Evolutionary conservation across 495 filamentous ascomycete genomes (phyloP).

Genomic region (Hypoxylon crocopeplum): DNA sequence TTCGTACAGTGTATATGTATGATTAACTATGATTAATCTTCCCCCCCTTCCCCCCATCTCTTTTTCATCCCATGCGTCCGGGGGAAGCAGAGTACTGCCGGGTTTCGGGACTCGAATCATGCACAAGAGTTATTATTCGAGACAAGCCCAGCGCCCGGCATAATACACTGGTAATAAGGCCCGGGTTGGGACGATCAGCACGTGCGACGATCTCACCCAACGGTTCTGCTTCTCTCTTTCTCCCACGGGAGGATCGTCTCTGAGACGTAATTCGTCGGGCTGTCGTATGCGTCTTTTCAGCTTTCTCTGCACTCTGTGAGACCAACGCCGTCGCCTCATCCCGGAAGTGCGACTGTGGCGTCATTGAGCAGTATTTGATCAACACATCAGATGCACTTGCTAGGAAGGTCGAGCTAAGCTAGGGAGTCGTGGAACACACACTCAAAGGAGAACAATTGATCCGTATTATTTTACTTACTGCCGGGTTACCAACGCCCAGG

Average conservation of each 20-base stretch:
- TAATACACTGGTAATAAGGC: slow-evolving; percentile 37
- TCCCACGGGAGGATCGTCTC: slow-evolving; percentile 20
- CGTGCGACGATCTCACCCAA: slow-evolving; percentile 38
- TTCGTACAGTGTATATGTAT: slow-evolving; percentile 26
- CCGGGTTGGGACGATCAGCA: slow-evolving; percentile 39
- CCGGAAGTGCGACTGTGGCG: slow-evolving; percentile 28
- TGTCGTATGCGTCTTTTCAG: slow-evolving; percentile 29
- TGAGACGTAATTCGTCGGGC: slow-evolving; percentile 26
- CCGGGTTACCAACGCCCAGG: neutral
- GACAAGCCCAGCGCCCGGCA: slow-evolving; percentile 28
- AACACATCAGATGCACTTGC: slow-evolving; percentile 18
- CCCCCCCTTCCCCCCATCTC: too few species aligned
- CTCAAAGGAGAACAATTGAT: too few species aligned
- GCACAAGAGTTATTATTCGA: slow-evolving; percentile 18
- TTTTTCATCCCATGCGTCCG: slow-evolving; percentile 11
- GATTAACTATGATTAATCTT: too few species aligned
- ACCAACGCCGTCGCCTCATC: slow-evolving; percentile 24
- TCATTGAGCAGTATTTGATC: slow-evolving; percentile 33
- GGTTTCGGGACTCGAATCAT: slow-evolving; percentile 30
- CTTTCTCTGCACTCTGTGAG: slow-evolving; percentile 23
- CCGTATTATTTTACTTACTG: slow-evolving; percentile 10
- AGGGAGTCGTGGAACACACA: too few species aligned
- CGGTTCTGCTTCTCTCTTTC: slow-evolving; percentile 27
- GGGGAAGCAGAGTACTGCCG: slow-evolving; percentile 26
- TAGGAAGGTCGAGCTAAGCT: slow-evolving; percentile 33